A percentile compares a stretch with the other conserved stretches of the same genome.
phyloP scores from a whole-genome alignment of 2,329 filamentous ascomycete species.

The Chaetoscypha palmicola region DNA sequence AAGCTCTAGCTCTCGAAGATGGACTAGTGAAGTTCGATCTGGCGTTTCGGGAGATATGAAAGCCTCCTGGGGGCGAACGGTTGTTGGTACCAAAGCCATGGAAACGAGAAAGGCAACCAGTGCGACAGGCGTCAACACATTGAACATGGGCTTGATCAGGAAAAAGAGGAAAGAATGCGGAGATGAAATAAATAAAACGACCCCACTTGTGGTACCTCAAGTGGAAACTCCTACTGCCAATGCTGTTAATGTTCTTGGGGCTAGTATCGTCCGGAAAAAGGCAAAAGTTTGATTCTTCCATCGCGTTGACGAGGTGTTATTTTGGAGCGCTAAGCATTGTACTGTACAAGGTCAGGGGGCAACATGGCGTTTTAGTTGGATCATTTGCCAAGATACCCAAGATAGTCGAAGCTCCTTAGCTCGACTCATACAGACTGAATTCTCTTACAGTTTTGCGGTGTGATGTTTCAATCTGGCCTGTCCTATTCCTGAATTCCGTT shows the following conservation, averaged over 20 bases:
- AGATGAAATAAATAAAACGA: slow-evolving; percentile 1
- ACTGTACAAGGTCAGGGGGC: neutral
- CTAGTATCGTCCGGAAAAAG: slow-evolving; percentile 50
- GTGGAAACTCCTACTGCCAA: slow-evolving; percentile 7
- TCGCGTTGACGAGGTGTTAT: neutral
- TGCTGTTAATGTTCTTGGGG: slow-evolving; percentile 42
- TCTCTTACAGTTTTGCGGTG: too few species aligned
- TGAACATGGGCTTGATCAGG: slow-evolving; percentile 37
- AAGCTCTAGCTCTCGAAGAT: slow-evolving; percentile 57
- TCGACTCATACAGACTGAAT: too few species aligned
- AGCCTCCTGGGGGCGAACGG: slow-evolving; percentile 43
- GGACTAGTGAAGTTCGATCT: slow-evolving; percentile 59
- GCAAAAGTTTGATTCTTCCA: slow-evolving; percentile 35
- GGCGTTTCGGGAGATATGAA: slow-evolving; percentile 30
- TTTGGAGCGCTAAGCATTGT: neutral
- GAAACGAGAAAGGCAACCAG: slow-evolving; percentile 16
- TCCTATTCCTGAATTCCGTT: too few species aligned
- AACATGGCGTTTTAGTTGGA: neutral
- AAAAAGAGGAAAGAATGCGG: slow-evolving; percentile 42
- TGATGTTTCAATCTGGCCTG: too few species aligned
- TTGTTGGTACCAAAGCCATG: slow-evolving; percentile 39
- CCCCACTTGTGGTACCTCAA: neutral
- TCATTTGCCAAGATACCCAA: neutral
- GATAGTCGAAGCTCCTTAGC: neutral
- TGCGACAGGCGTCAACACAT: slow-evolving; percentile 28